Evolutionary conservation across 495 filamentous ascomycete genomes (phyloP).

Genomic region (Neurospora sp.): DNA sequence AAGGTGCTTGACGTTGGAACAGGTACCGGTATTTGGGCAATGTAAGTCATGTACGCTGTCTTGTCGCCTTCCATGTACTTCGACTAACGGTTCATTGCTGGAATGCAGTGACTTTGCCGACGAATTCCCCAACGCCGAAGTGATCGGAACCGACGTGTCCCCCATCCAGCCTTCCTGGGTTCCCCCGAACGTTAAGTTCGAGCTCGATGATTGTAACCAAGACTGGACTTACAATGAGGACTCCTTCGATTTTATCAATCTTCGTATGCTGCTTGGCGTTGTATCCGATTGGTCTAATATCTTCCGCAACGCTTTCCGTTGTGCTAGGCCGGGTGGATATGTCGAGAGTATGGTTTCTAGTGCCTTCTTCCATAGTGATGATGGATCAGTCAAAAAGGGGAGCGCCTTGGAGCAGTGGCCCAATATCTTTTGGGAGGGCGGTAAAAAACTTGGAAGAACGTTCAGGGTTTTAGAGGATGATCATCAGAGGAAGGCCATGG

Average conservation of each 20-base stretch:
- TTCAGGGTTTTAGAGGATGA: background rate
- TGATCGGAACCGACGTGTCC: conserved; percentile 42
- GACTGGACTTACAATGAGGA: conserved; percentile 34
- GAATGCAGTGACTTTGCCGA: conserved; percentile 41
- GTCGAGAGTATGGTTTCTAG: background rate
- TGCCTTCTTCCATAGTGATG: background rate
- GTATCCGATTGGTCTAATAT: conserved; percentile 40
- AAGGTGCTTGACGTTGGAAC: conserved; percentile 52
- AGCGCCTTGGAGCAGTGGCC: background rate
- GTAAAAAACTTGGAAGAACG: background rate
- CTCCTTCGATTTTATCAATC: conserved; percentile 49
- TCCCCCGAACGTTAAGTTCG: conserved; percentile 36
- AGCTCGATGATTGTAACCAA: conserved; percentile 37
- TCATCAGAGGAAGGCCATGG: conserved; percentile 33
- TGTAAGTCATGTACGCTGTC: background rate
- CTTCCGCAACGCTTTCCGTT: conserved; percentile 21
- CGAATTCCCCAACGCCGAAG: conserved; percentile 32
- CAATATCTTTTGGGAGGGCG: background rate
- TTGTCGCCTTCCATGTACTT: background rate
- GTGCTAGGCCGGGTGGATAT: background rate
- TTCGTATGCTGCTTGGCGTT: conserved; percentile 36
- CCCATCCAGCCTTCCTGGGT: conserved; percentile 31
- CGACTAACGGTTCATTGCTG: background rate
- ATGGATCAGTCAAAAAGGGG: background rate
- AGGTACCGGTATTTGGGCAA: conserved; percentile 15